phyloP scores from a whole-genome alignment of 2,329 filamentous ascomycete genomes.

The Scorias spongiosa region DNA sequence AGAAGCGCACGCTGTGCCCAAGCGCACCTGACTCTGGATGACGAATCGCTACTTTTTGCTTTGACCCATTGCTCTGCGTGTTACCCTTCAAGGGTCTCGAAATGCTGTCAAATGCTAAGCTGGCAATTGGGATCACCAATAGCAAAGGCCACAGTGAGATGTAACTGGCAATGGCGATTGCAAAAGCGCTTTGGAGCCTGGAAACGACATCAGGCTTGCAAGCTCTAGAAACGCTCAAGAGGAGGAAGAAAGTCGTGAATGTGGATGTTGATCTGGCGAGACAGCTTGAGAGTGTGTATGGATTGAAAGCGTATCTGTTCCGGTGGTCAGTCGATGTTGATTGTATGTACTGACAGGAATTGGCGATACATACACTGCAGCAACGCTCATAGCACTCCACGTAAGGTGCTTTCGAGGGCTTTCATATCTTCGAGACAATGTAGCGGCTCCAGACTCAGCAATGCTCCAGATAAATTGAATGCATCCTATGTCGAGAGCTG shows the following conservation, averaged over 20 bases:
- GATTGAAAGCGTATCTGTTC: slow-evolving; percentile 75
- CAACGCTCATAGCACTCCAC: slow-evolving; percentile 62
- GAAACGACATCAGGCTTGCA: slow-evolving; percentile 55
- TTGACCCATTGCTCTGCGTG: background rate
- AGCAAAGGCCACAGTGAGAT: slow-evolving; percentile 83
- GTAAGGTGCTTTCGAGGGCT: slow-evolving; percentile 60
- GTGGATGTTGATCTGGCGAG: slow-evolving; percentile 77
- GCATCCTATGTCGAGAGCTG: slow-evolving; percentile 63
- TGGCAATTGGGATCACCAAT: slow-evolving; percentile 62
- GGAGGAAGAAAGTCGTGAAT: slow-evolving; percentile 76
- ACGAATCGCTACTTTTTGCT: background rate
- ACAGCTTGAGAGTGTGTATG: slow-evolving; percentile 82
- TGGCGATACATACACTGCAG: slow-evolving; percentile 53
- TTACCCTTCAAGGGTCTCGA: too few species aligned
- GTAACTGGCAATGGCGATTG: slow-evolving; percentile 76
- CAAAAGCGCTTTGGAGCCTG: slow-evolving; percentile 48
- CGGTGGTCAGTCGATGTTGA: background rate
- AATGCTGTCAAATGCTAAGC: background rate
- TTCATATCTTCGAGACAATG: slow-evolving; percentile 58
- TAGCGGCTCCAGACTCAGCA: slow-evolving; percentile 65
- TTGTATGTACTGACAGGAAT: background rate
- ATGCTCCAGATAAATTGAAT: slow-evolving; percentile 67
- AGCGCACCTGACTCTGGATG: slow-evolving; percentile 5
- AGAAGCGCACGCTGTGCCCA: slow-evolving; percentile 33
- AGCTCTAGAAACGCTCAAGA: slow-evolving; percentile 70